Conservation (phyloP, 2,329 filamentous ascomycete species). For the Cercospora nicotianae region DNA sequence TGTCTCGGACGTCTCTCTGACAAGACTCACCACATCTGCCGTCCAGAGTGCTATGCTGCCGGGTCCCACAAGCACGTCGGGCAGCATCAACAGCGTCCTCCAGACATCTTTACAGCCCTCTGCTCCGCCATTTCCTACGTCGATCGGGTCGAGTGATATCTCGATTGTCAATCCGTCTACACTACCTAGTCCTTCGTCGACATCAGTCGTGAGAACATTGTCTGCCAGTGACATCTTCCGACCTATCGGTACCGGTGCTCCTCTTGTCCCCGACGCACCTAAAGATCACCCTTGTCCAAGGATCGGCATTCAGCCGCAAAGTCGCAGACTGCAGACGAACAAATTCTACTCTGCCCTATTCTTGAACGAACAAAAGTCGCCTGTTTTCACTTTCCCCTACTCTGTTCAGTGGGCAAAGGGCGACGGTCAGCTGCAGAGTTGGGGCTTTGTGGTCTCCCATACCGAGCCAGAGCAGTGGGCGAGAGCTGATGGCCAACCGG, state of each 20-base stretch:
- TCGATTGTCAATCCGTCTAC: slow-evolving; percentile 36
- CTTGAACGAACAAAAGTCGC: slow-evolving; percentile 67
- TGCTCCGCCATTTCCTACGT: slow-evolving; percentile 35
- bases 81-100: slow-evolving; percentile 28
- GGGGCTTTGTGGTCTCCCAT: slow-evolving; percentile 76
- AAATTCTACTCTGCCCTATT: slow-evolving; percentile 74
- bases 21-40: slow-evolving; percentile 33
- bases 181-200: slow-evolving; percentile 31
- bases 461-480: slow-evolving; percentile 65
- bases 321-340: slow-evolving; percentile 65
- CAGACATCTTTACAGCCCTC: slow-evolving; percentile 32
- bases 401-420: slow-evolving; percentile 48
- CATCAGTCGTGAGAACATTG: slow-evolving; percentile 29
- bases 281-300: slow-evolving; percentile 45
- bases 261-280: slow-evolving; percentile 44
- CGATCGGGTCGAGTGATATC: slow-evolving; percentile 30
- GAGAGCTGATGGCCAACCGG: slow-evolving; percentile 33
- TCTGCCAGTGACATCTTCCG: slow-evolving; percentile 41
- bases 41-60: slow-evolving; percentile 33
- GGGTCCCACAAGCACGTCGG: slow-evolving; percentile 24
- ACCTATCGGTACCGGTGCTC: slow-evolving; percentile 43
- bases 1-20: slow-evolving; percentile 32
- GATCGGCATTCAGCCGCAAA: slow-evolving; percentile 42
- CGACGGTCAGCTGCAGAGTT: slow-evolving; percentile 54
- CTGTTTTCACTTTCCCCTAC: slow-evolving; percentile 70